Percentiles rank a stretch among this genome's conserved stretches.
These are phyloP conservation scores for Lipomyces spencermartinsiae DNA, from an alignment of 805 yeast genomes.

Conservation along the genomic window DNA sequence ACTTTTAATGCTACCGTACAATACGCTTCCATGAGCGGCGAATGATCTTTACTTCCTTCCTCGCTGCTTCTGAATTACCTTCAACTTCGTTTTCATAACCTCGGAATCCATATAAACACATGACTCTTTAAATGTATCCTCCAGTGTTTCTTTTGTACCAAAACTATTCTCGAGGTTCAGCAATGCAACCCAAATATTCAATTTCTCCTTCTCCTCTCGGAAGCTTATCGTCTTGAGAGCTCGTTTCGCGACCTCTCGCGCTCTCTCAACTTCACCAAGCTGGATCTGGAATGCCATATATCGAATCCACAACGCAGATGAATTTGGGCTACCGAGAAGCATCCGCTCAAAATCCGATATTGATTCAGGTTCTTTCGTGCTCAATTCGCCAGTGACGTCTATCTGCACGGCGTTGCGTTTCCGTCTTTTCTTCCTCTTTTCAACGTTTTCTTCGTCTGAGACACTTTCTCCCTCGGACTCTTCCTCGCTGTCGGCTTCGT, in stretches of 20 bases:
- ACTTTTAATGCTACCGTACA: background rate
- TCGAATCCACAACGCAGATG: slow-evolving; percentile 95
- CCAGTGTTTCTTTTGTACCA: slow-evolving; percentile 83
- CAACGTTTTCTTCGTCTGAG: slow-evolving; percentile 42
- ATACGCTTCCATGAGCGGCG: background rate
- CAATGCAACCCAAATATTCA: slow-evolving; percentile 95
- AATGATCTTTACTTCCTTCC: slow-evolving; percentile 9
- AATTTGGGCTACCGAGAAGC: slow-evolving; percentile 88
- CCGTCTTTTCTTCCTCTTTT: slow-evolving; percentile 56
- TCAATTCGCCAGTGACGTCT: slow-evolving; percentile 85
- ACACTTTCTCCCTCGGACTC: slow-evolving; percentile 44
- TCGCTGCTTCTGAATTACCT: slow-evolving; percentile 30
- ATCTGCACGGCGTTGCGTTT: slow-evolving; percentile 54
- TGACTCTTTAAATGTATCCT: slow-evolving; percentile 80
- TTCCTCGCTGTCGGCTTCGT: slow-evolving; percentile 47
- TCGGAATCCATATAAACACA: slow-evolving; percentile 91
- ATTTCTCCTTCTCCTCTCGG: slow-evolving; percentile 90
- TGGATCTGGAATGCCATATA: slow-evolving; percentile 98
- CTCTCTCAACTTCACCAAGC: slow-evolving; percentile 90
- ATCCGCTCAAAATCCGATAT: slow-evolving; percentile 90
- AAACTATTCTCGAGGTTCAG: slow-evolving; percentile 92
- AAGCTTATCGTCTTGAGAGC: slow-evolving; percentile 89
- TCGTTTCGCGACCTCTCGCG: slow-evolving; percentile 89
- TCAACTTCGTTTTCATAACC: slow-evolving; percentile 30
- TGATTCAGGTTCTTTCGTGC: slow-evolving; percentile 88